Conservation (phyloP, 2,329 filamentous ascomycete species). For the Colletotrichum incanum region DNA sequence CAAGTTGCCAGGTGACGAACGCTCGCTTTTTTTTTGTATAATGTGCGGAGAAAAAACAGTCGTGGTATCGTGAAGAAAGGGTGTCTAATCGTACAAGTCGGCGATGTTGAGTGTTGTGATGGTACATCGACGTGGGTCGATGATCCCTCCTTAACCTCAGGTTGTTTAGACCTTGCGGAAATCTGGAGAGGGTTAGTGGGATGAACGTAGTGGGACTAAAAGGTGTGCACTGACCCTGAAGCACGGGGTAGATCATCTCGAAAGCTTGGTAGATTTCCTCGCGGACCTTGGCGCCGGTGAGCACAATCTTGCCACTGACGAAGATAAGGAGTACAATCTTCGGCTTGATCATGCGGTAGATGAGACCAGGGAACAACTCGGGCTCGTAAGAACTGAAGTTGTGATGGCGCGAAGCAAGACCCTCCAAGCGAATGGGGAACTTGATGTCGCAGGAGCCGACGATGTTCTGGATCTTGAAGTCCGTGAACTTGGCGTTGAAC, state of each 20-base stretch:
- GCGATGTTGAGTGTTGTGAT: conserved; percentile 33
- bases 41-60: conserved; percentile 53
- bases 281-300: conserved; percentile 97
- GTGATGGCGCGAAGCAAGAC: conserved; percentile 96
- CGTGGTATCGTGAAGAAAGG: conserved; percentile 63
- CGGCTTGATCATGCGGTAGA: conserved; percentile 99
- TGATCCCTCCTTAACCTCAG: conserved; percentile 24
- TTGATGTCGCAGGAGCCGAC: conserved; percentile 99
- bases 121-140: conserved; percentile 40
- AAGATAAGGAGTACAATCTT: conserved; percentile 99
- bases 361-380: conserved; percentile 97
- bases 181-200: conserved; percentile 54
- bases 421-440: conserved; percentile 97
- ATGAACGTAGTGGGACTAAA: background rate
- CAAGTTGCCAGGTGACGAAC: conserved; percentile 23
- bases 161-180: conserved; percentile 70
- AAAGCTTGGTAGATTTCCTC: conserved; percentile 99
- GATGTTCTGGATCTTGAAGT: conserved; percentile 99
- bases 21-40: conserved; percentile 39
- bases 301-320: conserved; percentile 97
- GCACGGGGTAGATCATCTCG: conserved; percentile 96
- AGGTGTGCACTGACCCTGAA: conserved; percentile 76
- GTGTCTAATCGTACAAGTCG: conserved; percentile 60
- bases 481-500: conserved; percentile 99
- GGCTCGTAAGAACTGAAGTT: conserved; percentile 99